A percentile compares a stretch with the other conserved stretches of the same genome.
phyloP scores from a whole-genome alignment of 2,329 filamentous ascomycete genomes.

The Hortaea werneckii region DNA sequence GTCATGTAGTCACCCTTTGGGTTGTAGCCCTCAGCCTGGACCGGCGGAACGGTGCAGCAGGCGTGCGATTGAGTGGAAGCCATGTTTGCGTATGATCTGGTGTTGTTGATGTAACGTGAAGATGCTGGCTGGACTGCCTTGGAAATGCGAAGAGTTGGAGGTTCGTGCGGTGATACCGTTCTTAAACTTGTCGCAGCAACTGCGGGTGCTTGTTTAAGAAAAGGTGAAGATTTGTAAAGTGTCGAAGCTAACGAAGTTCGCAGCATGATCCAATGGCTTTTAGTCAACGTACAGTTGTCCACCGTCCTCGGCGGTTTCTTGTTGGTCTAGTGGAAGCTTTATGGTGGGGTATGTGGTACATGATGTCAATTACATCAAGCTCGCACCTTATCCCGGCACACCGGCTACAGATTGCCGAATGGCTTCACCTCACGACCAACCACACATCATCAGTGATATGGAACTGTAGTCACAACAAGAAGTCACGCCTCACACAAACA shows the following conservation, averaged over 20 bases:
- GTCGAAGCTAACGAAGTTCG: background rate
- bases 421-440: no score
- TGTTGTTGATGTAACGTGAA: background rate
- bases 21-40: slow-evolving; percentile 41
- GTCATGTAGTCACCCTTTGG: slow-evolving; percentile 50
- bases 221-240: background rate
- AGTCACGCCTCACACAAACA: no score
- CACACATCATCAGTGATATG: no score
- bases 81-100: slow-evolving; percentile 14
- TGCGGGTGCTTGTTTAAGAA: background rate
- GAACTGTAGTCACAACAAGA: no score
- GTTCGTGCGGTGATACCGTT: background rate
- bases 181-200: background rate
- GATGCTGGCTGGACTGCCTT: background rate
- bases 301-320: background rate
- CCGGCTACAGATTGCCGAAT: no score
- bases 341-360: background rate
- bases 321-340: background rate
- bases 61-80: slow-evolving; percentile 23
- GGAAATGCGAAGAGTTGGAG: background rate
- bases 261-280: background rate
- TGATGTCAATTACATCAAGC: background rate
- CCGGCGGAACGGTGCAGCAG: slow-evolving; percentile 42
- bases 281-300: background rate
- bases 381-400: no score